These are phyloP conservation scores for Yamadazyma kitorensis DNA, from an alignment of 805 yeast genomes.

Conservation along the genomic window DNA sequence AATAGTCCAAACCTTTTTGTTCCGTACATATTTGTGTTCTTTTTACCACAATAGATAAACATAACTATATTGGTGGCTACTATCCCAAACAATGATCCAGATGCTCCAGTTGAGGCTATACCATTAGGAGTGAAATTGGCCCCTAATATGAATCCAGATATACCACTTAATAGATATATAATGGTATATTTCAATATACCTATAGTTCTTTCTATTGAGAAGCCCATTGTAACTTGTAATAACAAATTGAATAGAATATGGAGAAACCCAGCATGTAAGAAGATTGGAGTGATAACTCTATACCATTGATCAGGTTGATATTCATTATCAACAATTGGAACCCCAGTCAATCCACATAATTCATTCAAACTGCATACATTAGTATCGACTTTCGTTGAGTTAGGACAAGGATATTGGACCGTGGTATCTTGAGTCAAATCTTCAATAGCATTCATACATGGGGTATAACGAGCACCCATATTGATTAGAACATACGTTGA, in stretches of 20 bases:
- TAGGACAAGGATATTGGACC: constrained; percentile 63
- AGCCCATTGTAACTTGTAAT: constrained; percentile 60
- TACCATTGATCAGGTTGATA: constrained; percentile 64
- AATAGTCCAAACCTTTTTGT: constrained; percentile 46
- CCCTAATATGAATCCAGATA: constrained; percentile 65
- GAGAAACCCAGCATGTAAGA: constrained; percentile 70
- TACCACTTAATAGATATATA: constrained; percentile 60
- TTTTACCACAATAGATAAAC: constrained; percentile 50
- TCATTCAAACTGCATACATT: constrained; percentile 56
- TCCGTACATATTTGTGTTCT: constrained; percentile 44
- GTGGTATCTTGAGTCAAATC: constrained; percentile 48
- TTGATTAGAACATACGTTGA: constrained; percentile 62
- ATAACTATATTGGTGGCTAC: constrained; percentile 60
- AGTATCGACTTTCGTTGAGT: constrained; percentile 53
- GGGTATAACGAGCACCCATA: constrained; percentile 69
- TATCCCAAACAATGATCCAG: constrained; percentile 69
- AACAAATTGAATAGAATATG: constrained; percentile 64
- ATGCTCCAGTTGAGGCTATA: constrained; percentile 65
- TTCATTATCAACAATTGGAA: constrained; percentile 29
- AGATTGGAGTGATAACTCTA: constrained; percentile 65
- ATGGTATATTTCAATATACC: constrained; percentile 54
- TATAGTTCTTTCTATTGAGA: constrained; percentile 53
- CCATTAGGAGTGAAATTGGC: constrained; percentile 69
- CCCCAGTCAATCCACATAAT: constrained; percentile 59
- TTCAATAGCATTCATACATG: constrained; percentile 59